These are phyloP conservation scores for Cordyceps sp. DNA, from an alignment of 2,329 filamentous ascomycete genomes.

Conservation along the genomic window DNA sequence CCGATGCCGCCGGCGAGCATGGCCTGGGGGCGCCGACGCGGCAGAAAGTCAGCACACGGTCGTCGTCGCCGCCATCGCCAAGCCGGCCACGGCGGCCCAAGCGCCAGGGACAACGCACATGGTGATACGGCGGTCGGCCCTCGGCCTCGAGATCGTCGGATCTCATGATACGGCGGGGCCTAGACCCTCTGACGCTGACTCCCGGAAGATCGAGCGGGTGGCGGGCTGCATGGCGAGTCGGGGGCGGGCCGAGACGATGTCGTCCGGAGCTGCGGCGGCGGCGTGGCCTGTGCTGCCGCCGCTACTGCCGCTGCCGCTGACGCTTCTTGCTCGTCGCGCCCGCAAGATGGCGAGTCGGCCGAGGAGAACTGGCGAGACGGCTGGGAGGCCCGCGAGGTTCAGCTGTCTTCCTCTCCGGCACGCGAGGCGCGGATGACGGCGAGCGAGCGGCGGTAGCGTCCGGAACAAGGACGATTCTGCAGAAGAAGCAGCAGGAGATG, in stretches of 20 bases:
- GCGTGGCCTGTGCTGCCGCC: constrained; percentile 2
- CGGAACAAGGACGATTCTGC: too few species aligned
- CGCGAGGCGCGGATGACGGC: too few species aligned
- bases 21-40: constrained; percentile 33
- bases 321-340: too few species aligned
- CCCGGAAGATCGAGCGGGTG: constrained; percentile 10
- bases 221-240: constrained; percentile 17
- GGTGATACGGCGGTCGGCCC: constrained; percentile 25
- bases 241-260: too few species aligned
- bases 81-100: neutral
- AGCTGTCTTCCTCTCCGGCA: too few species aligned
- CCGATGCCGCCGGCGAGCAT: constrained; percentile 93
- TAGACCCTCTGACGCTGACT: constrained; percentile 9
- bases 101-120: constrained; percentile 14
- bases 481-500: too few species aligned
- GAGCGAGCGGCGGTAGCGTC: too few species aligned
- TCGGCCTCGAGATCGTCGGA: constrained; percentile 22
- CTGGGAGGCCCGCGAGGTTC: too few species aligned
- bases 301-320: constrained; percentile 1
- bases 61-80: neutral
- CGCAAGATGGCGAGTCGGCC: too few species aligned
- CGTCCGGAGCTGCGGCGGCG: neutral
- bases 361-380: too few species aligned
- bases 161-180: constrained; percentile 15
- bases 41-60: neutral